These are phyloP conservation scores for Margaritispora aquatica DNA, from an alignment of 495 filamentous ascomycete species.

Conservation along the genomic window DNA sequence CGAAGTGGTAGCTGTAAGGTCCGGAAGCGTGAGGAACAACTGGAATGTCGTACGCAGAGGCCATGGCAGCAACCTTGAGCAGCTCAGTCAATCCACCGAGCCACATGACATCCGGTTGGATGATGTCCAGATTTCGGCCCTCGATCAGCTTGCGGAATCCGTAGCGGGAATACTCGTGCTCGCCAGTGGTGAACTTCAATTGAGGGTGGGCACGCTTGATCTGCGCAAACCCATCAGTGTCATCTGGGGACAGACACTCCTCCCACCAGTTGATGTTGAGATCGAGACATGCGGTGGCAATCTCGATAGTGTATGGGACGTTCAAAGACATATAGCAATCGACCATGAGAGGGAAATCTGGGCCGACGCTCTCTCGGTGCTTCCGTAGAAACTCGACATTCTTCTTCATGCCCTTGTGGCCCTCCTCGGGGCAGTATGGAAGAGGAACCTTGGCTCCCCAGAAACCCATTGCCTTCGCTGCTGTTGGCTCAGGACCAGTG, in stretches of 20 bases:
- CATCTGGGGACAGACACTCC: conserved; percentile 83
- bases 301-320: conserved; percentile 84
- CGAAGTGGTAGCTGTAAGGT: conserved; percentile 92
- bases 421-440: conserved; percentile 83
- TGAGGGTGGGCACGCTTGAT: conserved; percentile 85
- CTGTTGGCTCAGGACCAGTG: conserved; percentile 75
- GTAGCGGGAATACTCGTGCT: conserved; percentile 89
- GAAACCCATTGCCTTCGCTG: conserved; percentile 79
- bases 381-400: conserved; percentile 83
- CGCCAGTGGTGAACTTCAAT: conserved; percentile 90
- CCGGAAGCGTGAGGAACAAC: conserved; percentile 92
- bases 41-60: conserved; percentile 85
- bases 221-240: conserved; percentile 81
- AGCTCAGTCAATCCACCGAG: conserved; percentile 88
- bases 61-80: conserved; percentile 81
- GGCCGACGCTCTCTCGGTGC: conserved; percentile 77
- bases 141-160: conserved; percentile 93
- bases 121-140: conserved; percentile 84
- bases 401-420: conserved; percentile 71
- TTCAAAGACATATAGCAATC: conserved; percentile 97
- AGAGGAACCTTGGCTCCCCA: conserved; percentile 83
- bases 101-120: conserved; percentile 97
- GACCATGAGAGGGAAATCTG: conserved; percentile 87
- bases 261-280: conserved; percentile 97
- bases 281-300: conserved; percentile 72